Conservation (phyloP, 495 filamentous ascomycete species). For the Penicillium desertorum region DNA sequence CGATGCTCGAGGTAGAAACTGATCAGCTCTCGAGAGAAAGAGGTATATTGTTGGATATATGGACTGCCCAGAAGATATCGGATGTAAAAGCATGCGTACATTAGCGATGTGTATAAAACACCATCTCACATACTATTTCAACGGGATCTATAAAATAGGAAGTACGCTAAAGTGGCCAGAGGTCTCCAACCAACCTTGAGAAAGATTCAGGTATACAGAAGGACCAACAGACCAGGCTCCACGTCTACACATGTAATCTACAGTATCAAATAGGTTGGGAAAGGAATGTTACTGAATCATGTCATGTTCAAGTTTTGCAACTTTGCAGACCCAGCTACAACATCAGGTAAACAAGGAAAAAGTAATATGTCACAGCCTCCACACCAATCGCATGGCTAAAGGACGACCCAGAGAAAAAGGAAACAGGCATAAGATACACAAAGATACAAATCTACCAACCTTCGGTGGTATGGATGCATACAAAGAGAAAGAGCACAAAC, state of each 20-base stretch:
- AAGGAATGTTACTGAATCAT: not conserved
- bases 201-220: too few species aligned
- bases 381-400: constrained; percentile 23
- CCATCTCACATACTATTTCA: not conserved
- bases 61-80: not conserved
- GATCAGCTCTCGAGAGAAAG: not conserved
- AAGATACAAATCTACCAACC: constrained; percentile 21
- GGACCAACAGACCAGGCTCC: too few species aligned
- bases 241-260: not conserved
- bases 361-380: constrained; percentile 26
- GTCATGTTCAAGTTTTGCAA: constrained; percentile 18
- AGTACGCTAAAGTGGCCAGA: too few species aligned
- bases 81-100: not conserved
- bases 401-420: constrained; percentile 11
- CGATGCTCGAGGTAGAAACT: constrained; percentile 66
- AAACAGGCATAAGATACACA: constrained; percentile 17
- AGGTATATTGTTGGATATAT: not conserved
- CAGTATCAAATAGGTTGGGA: not conserved
- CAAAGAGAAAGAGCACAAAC: constrained; percentile 12
- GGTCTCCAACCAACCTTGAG: too few species aligned
- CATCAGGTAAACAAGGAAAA: constrained; percentile 20
- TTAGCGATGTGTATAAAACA: not conserved
- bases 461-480: constrained; percentile 17
- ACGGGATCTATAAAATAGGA: too few species aligned
- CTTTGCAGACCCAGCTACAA: constrained; percentile 12